Percentiles rank a stretch among this genome's conserved stretches.
Conservation (phyloP, 2,329 filamentous ascomycete genomes). For the Stromatinia cepivora region DNA sequence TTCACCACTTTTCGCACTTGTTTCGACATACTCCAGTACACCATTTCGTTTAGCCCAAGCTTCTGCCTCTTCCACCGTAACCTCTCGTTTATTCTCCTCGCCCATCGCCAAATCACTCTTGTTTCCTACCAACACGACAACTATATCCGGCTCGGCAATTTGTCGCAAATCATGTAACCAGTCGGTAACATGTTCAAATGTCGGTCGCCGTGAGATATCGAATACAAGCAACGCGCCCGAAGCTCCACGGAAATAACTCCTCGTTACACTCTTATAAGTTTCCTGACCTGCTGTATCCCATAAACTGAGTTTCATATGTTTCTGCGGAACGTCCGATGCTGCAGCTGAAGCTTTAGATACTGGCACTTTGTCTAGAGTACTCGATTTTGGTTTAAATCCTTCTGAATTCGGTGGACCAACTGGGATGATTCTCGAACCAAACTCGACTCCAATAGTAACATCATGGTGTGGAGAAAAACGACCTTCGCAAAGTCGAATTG, state of each 20-base stretch:
- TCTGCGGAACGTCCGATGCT: slow-evolving; percentile 61
- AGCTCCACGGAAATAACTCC: slow-evolving; percentile 72
- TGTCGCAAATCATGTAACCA: slow-evolving; percentile 94
- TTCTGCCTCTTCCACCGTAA: slow-evolving; percentile 79
- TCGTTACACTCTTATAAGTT: slow-evolving; percentile 94
- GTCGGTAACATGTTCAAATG: slow-evolving; percentile 83
- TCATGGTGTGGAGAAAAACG: slow-evolving; percentile 93
- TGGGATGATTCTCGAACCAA: slow-evolving; percentile 88
- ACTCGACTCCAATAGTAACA: slow-evolving; percentile 97
- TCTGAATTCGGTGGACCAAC: slow-evolving; percentile 73
- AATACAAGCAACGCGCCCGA: slow-evolving; percentile 84
- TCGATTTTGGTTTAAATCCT: slow-evolving; percentile 49
- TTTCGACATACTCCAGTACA: slow-evolving; percentile 92
- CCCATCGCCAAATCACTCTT: slow-evolving; percentile 75
- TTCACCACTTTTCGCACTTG: slow-evolving; percentile 91
- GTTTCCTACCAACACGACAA: slow-evolving; percentile 93
- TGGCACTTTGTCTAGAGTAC: slow-evolving; percentile 37
- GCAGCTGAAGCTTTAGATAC: slow-evolving; percentile 43
- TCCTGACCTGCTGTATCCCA: slow-evolving; percentile 98
- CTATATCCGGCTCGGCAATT: slow-evolving; percentile 93
- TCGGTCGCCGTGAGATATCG: slow-evolving; percentile 82
- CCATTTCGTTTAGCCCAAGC: slow-evolving; percentile 86
- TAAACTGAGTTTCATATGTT: slow-evolving; percentile 88
- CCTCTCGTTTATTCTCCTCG: slow-evolving; percentile 68
- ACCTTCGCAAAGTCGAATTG: slow-evolving; percentile 93